Percentiles rank a stretch among this genome's conserved stretches.
Evolutionary conservation across 2,329 filamentous ascomycete species (phyloP).

Genomic region (Trichoderma oligosporum): DNA sequence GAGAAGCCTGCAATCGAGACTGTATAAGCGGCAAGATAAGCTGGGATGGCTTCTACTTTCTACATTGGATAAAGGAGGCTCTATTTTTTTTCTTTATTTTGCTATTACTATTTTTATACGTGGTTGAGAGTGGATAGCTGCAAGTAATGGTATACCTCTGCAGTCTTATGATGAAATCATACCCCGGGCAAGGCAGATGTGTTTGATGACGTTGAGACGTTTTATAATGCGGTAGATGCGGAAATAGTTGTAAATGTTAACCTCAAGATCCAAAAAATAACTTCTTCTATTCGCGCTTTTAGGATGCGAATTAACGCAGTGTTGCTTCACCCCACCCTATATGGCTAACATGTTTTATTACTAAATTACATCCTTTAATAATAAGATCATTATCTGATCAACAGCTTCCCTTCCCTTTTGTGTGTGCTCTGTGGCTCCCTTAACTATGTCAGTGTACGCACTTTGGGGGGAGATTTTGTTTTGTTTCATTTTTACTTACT

Average conservation of each 20-base stretch:
- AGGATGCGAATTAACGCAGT: slow-evolving; percentile 1
- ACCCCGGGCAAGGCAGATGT: slow-evolving; percentile 11
- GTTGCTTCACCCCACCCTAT: not conserved
- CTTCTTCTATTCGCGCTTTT: not conserved
- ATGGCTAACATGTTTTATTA: slow-evolving; percentile 11
- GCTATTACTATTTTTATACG: slow-evolving; percentile 7
- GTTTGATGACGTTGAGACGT: slow-evolving; percentile 8
- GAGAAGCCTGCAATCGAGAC: slow-evolving; percentile 30
- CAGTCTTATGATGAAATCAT: slow-evolving; percentile 17
- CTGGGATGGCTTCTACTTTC: not conserved
- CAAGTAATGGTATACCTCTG: slow-evolving; percentile 11
- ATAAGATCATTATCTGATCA: slow-evolving; percentile 12
- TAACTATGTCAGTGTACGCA: not conserved
- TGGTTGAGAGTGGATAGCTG: slow-evolving; percentile 6
- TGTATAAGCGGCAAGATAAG: slow-evolving; percentile 27
- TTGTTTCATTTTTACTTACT: not conserved
- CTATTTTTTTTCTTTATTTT: not conserved
- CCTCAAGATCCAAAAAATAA: slow-evolving; percentile 1
- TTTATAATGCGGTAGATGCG: slow-evolving; percentile 17
- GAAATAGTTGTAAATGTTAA: slow-evolving; percentile 12
- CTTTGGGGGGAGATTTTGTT: not conserved
- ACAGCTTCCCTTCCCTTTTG: not conserved
- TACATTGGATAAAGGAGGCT: not conserved
- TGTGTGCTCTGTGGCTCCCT: not conserved
- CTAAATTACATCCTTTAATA: slow-evolving; percentile 1